Percentiles rank a stretch among this genome's conserved stretches.
Evolutionary conservation across 2,329 filamentous ascomycete genomes (phyloP).

Genomic region (Aspergillus fijiensis): DNA sequence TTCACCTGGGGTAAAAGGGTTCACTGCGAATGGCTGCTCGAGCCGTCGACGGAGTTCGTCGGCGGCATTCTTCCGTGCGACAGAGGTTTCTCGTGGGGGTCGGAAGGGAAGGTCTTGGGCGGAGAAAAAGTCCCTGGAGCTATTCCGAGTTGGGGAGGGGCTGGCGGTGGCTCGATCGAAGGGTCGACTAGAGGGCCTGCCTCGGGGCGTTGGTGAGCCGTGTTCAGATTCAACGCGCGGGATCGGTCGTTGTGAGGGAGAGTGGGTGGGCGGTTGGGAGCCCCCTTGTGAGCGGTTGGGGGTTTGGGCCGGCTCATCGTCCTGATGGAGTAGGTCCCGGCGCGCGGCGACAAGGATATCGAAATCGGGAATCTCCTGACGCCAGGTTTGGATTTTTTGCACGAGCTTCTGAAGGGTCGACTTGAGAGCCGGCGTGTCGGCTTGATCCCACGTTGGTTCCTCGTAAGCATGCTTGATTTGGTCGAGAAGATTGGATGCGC

Average conservation of each 20-base stretch:
- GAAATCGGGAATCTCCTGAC: conserved; percentile 66
- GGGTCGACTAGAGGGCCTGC: conserved; percentile 20
- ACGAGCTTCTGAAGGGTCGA: conserved; percentile 60
- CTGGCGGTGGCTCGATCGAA: conserved; percentile 15
- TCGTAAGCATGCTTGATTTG: conserved; percentile 31
- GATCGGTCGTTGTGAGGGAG: conserved; percentile 18
- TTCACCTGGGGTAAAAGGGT: not conserved
- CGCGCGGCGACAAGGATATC: conserved; percentile 67
- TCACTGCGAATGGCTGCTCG: conserved; percentile 31
- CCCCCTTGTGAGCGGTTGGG: conserved; percentile 20
- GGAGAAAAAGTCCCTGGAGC: conserved; percentile 21
- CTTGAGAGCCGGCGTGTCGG: conserved; percentile 51
- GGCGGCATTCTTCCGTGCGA: conserved; percentile 25
- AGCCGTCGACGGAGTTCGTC: conserved; percentile 37
- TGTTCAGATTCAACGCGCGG: conserved; percentile 14
- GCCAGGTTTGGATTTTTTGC: conserved; percentile 63
- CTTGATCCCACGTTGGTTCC: conserved; percentile 52
- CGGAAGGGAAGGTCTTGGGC: conserved; percentile 23
- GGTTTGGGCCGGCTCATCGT: conserved; percentile 24
- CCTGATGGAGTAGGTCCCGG: conserved; percentile 41
- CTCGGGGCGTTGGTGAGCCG: conserved; percentile 24
- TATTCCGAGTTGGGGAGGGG: conserved; percentile 20
- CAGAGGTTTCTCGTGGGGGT: conserved; percentile 27
- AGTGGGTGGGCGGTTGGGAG: conserved; percentile 23
- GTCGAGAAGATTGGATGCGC: conserved; percentile 31